Evolutionary conservation across 1,139 yeast genomes (phyloP), one percentile per base, ranked within the genome.

Genomic region (Candida labiduridarum): DNA sequence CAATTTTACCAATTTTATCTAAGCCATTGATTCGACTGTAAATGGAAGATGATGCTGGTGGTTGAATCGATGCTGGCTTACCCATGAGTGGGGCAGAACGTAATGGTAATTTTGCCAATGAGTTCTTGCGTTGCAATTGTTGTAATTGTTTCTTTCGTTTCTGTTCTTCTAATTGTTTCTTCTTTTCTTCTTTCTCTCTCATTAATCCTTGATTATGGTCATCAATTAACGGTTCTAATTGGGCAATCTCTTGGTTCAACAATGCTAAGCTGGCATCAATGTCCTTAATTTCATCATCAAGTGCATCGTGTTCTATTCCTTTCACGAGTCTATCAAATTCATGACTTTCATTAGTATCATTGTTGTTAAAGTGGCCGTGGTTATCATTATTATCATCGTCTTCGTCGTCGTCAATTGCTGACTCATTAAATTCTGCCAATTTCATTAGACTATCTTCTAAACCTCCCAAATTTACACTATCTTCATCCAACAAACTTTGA

Each of bases 31-130:
- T 46, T 18, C 52, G 47, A 31, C 40, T 44, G 36, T 49, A 49
- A 5, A 52, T 47, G 3, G 49, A 46, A 12, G 55, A 48, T 46
- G 74, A 70, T 11, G 76, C 66, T 3, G 79, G 78, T 6, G 80
- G 81, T 54, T 76, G 80, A 19, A 76, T 75, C 14, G 78, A 67
- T n/a, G 81, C 81, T 3, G 75, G 72, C 49, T 70, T 72, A 0
- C 78, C 78, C 76, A 71, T 72, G 8, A 72, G 57, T 2, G 76
- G 77, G n/a, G 66, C 59, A 5, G 64, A 43, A 9, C 67, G 59
- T 12, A 49, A 30, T 12, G 51, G 49, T 33, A 44, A 41, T 33
- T 47, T 52, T 12, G 53, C 51, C 40, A 49, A 38, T 14, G 56
- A 47, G 36, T 43, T 49, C 31, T 50, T 52, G 43, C 57, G 56